Evolutionary conservation across 208 protist species (phyloP), one percentile per base, ranked within the genome.

Genomic region (Leishmania gerbilli): DNA sequence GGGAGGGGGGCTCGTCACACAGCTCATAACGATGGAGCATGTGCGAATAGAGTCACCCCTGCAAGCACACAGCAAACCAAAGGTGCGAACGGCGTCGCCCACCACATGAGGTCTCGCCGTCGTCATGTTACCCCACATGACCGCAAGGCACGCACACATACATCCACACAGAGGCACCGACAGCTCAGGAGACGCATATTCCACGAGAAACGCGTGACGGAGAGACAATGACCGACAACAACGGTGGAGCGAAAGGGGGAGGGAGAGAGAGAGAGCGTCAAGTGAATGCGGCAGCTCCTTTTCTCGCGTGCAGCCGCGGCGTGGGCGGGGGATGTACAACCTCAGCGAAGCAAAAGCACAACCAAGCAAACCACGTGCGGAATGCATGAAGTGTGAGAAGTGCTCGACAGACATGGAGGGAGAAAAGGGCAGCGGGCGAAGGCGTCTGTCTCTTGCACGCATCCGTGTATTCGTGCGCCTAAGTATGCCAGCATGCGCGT

Each of bases 91-190:
- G 0, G 27, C 58, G 58, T 31, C 27, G 27, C 15, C 62, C 62
- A 17, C 31, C 4, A 68, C 62, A 68, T 68, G 62, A 24, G 31
- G 62, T 40, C 31, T 40, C 31, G n/a, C 62, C 17, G 62, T 9
- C 11, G 31, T 31, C 62, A 68, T 40, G 31, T 21, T 37, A 51
- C 17, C n/a, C 6, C 24, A 62, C 42, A 58, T n/a, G 1, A 34
- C 56, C 62, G 31, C 31, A 56, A 53, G 40, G 47, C 45, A 79
- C 74, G 51, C 34, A 79, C 62, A 79, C 58, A 71, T 58, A 85
- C 19, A 68, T 47, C n/a, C n/a, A 81, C 40, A 75, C 64, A 79
- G 58, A 76, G 13, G 37, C 68, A 64, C 24, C 8, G 62, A 68
- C 62, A 62, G 53, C 21, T 45, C 68, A 24, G 24, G 68, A 27